Base-by-base conservation (phyloP, 73 alveolate species). In the Paramecium sexaurelia region DNA sequence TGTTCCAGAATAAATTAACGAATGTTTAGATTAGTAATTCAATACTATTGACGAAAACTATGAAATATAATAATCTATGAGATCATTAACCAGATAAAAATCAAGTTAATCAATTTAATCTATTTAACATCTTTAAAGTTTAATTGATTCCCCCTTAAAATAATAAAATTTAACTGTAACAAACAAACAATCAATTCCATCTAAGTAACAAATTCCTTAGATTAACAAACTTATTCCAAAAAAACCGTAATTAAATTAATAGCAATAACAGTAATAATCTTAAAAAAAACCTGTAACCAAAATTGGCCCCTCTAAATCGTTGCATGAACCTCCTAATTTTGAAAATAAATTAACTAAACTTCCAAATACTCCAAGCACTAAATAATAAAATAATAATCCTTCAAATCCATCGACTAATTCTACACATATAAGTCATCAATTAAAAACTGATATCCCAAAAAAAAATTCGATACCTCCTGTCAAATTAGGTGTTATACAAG, bases 31-130 rank as follows among this genome's bases (percentile, higher is more conserved):
- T 51, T 7, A 51, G 17, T 26, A 61, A 61, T 29, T 29, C 7
- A 8, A 13, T 11, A 40, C 32, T 27, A 24, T 5, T 27, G 17
- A 33, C 9, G 68, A 41, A 2, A 15, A 26, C 6, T 61, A 26
- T 61, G 90, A 78, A 24, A 41, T 17, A 9, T 78, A 40, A 78
- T 22, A 78, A 6, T 78, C 90, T 36, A 61, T 78, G 32, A 45
- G 90, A 40, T 78, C 90, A 41, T 78, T 78, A 45, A 78, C 90
- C 1, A 78, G 90, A 43, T 39, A 78, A 45, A 37, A 78, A 78
- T 78, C 90, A 40, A 37, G 40, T 45, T 6, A 78, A 78, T 78
- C 90, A 24, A 39, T 78, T 26, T 26, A 78, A 41, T 61, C 83
- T 6, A 61, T 26, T 0, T 26, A 24, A 1, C 83, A 61, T 61